Conservation (phyloP, 192 early-diverging fungal species). For the Chytriomyces sp. region DNA sequence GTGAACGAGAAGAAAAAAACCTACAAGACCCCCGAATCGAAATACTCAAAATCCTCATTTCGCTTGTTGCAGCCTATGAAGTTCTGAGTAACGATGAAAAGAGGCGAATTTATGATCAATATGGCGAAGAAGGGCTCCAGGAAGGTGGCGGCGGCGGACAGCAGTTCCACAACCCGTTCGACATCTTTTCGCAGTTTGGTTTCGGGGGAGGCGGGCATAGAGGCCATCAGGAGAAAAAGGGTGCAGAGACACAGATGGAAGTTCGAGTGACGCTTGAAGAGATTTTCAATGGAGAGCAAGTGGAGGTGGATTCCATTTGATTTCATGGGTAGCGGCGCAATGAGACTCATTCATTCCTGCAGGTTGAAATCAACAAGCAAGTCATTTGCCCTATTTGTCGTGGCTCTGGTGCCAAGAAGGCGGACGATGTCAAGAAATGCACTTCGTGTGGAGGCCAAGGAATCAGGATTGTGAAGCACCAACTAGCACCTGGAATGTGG, state of each 20-base stretch:
- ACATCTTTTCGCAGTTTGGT: constrained; percentile 91
- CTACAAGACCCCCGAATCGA: too few relatives aligned
- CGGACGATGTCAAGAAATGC: constrained; percentile 87
- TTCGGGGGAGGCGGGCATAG: constrained; percentile 45
- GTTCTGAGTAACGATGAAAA: constrained; percentile 90
- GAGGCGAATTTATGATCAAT: constrained; percentile 85
- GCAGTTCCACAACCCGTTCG: constrained; percentile 92
- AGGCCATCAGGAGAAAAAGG: constrained; percentile 73
- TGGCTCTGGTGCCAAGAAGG: constrained; percentile 85
- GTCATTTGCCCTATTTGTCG: constrained; percentile 89
- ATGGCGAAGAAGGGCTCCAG: constrained; percentile 96
- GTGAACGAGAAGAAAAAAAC: constrained; percentile 39
- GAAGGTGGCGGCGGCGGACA: constrained; percentile 38
- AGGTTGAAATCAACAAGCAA: constrained; percentile 93
- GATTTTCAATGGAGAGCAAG: constrained; percentile 79
- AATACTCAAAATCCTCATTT: too few relatives aligned
- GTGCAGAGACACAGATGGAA: constrained; percentile 77
- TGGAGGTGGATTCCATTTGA: constrained; percentile 60
- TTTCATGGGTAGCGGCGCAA: neutral
- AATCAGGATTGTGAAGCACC: constrained; percentile 78
- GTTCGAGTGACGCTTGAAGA: constrained; percentile 89
- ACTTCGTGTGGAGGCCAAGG: constrained; percentile 79
- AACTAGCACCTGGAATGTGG: constrained; percentile 89
- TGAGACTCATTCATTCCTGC: neutral
- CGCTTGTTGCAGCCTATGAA: neutral